Evolutionary conservation across 352 stramenopile genomes (phyloP).

Genomic region (Phytophthora quininea): DNA sequence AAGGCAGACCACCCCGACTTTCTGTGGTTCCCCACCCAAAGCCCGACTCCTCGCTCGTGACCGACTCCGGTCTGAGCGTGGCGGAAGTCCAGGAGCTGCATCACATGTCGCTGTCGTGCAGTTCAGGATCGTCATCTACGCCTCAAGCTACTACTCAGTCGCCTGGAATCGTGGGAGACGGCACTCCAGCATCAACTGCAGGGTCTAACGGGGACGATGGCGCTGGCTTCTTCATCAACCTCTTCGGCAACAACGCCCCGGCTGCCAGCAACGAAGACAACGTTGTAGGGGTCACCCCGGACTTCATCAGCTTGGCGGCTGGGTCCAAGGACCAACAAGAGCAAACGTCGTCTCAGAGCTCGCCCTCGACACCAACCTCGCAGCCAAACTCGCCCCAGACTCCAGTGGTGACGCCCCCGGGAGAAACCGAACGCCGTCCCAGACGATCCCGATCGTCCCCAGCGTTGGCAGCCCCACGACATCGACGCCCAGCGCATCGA

Average conservation of each 20-base stretch:
- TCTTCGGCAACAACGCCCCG: no score
- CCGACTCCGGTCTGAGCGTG: constrained; percentile 30
- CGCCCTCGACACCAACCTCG: not conserved
- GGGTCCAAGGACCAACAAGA: no score
- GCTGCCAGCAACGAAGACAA: no score
- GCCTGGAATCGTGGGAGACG: no score
- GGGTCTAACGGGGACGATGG: no score
- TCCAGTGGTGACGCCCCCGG: not conserved
- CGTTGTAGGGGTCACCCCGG: no score
- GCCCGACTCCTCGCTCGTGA: constrained; percentile 24
- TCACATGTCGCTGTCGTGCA: constrained; percentile 20
- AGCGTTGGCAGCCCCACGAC: not conserved
- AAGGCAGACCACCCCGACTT: constrained; percentile 41
- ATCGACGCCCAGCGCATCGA: no score
- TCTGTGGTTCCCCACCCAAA: constrained; percentile 39
- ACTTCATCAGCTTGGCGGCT: no score
- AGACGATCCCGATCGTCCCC: not conserved
- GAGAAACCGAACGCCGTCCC: not conserved
- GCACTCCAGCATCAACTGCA: no score
- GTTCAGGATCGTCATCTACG: not conserved
- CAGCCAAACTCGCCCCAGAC: not conserved
- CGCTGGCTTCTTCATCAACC: no score
- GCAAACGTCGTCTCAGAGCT: not conserved
- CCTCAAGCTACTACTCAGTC: not conserved
- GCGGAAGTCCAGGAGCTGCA: constrained; percentile 30